Evolutionary conservation across 352 stramenopile genomes (phyloP).

Genomic region (Plasmopara halstedii): DNA sequence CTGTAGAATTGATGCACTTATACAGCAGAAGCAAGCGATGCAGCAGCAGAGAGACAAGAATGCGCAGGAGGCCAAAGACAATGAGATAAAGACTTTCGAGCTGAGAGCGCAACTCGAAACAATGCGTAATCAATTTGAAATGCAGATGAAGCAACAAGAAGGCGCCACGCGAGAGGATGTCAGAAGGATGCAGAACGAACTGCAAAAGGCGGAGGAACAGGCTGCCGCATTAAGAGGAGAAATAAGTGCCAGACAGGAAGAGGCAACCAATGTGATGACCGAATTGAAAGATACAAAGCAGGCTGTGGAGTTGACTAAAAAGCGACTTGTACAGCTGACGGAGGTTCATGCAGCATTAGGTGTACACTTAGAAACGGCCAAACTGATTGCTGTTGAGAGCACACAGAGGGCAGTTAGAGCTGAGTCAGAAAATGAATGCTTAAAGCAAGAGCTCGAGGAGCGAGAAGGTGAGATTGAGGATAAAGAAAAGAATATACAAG

Average conservation of each 20-base stretch:
- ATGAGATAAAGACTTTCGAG: slow-evolving; percentile 14
- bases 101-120: slow-evolving; percentile 21
- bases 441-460: slow-evolving; percentile 18
- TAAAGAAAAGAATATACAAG: slow-evolving; percentile 8
- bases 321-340: slow-evolving; percentile 56
- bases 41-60: slow-evolving; percentile 21
- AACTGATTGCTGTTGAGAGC: slow-evolving; percentile 26
- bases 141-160: slow-evolving; percentile 20
- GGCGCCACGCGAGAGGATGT: slow-evolving; percentile 25
- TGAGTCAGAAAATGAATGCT: slow-evolving; percentile 34
- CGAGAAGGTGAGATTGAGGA: slow-evolving; percentile 6
- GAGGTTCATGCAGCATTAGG: slow-evolving; percentile 46
- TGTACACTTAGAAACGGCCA: slow-evolving; percentile 32
- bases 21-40: slow-evolving; percentile 32
- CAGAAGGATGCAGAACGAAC: slow-evolving; percentile 17
- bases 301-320: slow-evolving; percentile 25
- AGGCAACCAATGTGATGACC: slow-evolving; percentile 27
- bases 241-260: slow-evolving; percentile 43
- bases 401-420: slow-evolving; percentile 28
- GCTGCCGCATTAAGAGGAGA: slow-evolving; percentile 40
- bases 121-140: slow-evolving; percentile 18
- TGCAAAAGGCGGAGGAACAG: slow-evolving; percentile 34
- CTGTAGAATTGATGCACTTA: slow-evolving; percentile 10
- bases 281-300: slow-evolving; percentile 35
- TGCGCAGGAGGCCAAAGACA: slow-evolving; percentile 3